Evolutionary conservation across 2,329 filamentous ascomycete species (phyloP), one percentile per base, ranked within the genome.

Genomic region (Penicillium sp.): DNA sequence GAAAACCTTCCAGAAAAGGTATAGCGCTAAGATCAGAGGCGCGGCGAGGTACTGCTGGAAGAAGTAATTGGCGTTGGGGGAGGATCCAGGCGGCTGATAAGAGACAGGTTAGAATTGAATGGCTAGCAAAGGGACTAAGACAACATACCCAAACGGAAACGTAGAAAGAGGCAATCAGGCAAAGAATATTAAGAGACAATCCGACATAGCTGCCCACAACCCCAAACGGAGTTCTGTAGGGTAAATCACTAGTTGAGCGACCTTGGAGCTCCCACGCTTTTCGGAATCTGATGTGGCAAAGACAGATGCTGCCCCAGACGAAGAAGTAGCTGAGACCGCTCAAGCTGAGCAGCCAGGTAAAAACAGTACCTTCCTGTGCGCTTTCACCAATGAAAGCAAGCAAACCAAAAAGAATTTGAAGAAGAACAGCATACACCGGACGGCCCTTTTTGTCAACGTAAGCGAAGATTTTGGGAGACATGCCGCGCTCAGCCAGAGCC

Each of bases 201-300:
- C 45, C 45, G 1, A 49, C 25, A 7, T 25, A 49, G 28, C 25
- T 28, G 3, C 45, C 45, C 14, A 49, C 25, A 19, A 49, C 10
- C 0, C 45, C 45, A 28, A 33, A 28, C 6, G 25, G 45, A 16
- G 45, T 16, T 16, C 8, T 28, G 25, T 25, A 49, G 25, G 45
- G n/a, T 7, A 49, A n/a, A 7, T 49, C 45, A n/a, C 25, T 49
- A 13, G 16, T 16, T 3, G 19, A 7, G 25, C 45, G 45, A 4
- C 45, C 45, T 14, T 49, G 19, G 25, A 28, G 14, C 28, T 13
- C 14, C 86, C 86, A 89, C 0, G 85, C 87, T 5, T 68, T 62
- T 42, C 86, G 85, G 82, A 88, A 89, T 19, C 87, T 85, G 69
- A 90, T 88, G 67, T 90, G 87, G 4, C 85, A 81, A n/a, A 86